These are phyloP conservation scores for Fusarium sororula DNA, from an alignment of 2,329 filamentous ascomycete species.

Conservation along the genomic window DNA sequence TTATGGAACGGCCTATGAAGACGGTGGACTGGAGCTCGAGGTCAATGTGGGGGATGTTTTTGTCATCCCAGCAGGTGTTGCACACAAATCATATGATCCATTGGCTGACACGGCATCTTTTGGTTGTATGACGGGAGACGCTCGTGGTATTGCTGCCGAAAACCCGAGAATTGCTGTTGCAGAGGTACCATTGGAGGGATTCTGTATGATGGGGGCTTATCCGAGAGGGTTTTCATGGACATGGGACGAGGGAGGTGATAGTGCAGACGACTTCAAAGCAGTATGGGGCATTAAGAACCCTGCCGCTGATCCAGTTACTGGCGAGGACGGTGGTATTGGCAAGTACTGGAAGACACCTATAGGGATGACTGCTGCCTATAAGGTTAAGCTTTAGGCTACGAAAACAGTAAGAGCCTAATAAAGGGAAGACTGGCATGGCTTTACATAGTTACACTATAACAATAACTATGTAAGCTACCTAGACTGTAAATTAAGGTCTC, in stretches of 20 bases:
- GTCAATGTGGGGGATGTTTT: constrained; percentile 14
- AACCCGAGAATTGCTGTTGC: background rate
- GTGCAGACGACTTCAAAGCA: background rate
- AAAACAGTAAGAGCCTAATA: fast-evolving
- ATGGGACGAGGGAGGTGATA: constrained; percentile 17
- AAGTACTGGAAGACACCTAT: background rate
- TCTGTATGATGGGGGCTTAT: constrained; percentile 21
- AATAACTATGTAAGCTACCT: too few relatives aligned
- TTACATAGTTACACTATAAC: fast-evolving
- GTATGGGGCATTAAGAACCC: background rate
- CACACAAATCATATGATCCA: constrained; percentile 10
- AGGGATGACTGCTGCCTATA: fast-evolving
- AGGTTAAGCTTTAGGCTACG: too few relatives aligned
- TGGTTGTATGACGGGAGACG: constrained; percentile 11
- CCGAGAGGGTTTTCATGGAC: constrained; percentile 7
- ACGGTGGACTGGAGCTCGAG: background rate
- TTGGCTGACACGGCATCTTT: background rate
- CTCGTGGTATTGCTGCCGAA: background rate
- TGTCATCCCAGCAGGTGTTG: constrained; percentile 6
- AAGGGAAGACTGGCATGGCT: fast-evolving
- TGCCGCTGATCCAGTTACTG: background rate
- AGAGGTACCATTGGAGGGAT: background rate
- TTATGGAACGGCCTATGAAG: background rate
- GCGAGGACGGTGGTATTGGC: background rate
- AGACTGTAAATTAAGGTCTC: fast-evolving